These are phyloP conservation scores for Globisporangium parvum DNA, from an alignment of 352 stramenopile species.

Conservation along the genomic window DNA sequence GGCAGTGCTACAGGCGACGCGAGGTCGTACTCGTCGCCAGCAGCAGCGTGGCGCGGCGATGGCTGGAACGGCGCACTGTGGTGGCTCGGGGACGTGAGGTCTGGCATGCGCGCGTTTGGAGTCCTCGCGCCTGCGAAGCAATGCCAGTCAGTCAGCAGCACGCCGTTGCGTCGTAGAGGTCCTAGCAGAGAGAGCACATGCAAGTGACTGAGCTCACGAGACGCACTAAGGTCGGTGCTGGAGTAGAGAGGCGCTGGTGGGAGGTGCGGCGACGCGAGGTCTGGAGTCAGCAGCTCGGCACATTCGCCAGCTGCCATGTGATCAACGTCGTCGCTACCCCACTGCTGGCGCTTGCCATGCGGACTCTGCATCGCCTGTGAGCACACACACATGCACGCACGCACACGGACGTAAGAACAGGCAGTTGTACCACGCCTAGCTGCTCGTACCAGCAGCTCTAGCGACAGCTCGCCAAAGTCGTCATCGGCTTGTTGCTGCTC, in stretches of 20 bases:
- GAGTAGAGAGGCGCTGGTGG: not conserved
- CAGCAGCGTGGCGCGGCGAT: slow-evolving; percentile 23
- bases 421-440: not conserved
- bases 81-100: slow-evolving; percentile 41
- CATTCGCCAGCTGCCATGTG: too few species aligned
- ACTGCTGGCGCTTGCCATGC: slow-evolving; percentile 49
- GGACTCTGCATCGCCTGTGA: slow-evolving; percentile 67
- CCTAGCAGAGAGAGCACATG: too few species aligned
- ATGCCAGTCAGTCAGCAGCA: not conserved
- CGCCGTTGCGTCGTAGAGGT: too few species aligned
- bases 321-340: slow-evolving; percentile 22
- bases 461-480: slow-evolving; percentile 25
- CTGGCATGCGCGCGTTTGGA: not conserved
- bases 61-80: slow-evolving; percentile 30
- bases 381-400: not conserved
- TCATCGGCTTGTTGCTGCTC: not conserved
- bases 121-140: not conserved
- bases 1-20: slow-evolving; percentile 58
- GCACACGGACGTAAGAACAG: not conserved
- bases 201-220: too few species aligned
- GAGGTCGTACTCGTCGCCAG: slow-evolving; percentile 53
- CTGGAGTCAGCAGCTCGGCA: slow-evolving; percentile 6
- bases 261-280: not conserved
- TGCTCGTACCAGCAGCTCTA: slow-evolving; percentile 48
- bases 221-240: not conserved